Evolutionary conservation across 306 rosid genomes (phyloP).

Genomic region (Oemleria cerasiformis): DNA sequence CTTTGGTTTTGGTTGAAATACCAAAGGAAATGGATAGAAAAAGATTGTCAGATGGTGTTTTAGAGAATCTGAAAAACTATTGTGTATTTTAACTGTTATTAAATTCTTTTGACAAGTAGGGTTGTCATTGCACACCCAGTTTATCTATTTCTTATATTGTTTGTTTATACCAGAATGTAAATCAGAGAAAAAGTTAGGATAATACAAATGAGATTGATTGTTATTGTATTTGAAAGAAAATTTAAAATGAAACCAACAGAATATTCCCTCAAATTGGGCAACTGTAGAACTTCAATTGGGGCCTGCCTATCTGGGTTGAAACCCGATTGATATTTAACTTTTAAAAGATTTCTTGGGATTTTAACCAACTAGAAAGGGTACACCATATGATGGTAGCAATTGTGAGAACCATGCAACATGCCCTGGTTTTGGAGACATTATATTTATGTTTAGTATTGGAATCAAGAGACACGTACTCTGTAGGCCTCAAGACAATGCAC

Average conservation of each 20-base stretch:
- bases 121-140: conserved; percentile 1
- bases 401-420: neutral
- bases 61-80: neutral
- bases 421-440: conserved; percentile 1
- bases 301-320: neutral
- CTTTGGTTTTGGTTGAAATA: neutral
- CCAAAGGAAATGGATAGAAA: conserved; percentile 4
- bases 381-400: neutral
- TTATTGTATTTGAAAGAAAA: conserved; percentile 8
- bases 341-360: neutral
- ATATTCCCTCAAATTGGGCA: neutral
- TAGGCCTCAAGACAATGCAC: conserved; percentile 37
- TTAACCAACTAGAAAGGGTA: conserved; percentile 6
- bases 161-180: neutral
- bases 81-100: neutral
- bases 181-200: neutral
- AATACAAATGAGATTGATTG: neutral
- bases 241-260: neutral
- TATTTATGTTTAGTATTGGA: conserved; percentile 15
- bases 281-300: neutral
- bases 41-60: neutral
- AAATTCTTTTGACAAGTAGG: neutral
- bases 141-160: neutral
- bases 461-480: conserved; percentile 13
- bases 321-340: neutral